These are phyloP conservation scores for Gloeopeniophorella convolvens DNA, from an alignment of 768 basidiomycete genomes.

Conservation along the genomic window DNA sequence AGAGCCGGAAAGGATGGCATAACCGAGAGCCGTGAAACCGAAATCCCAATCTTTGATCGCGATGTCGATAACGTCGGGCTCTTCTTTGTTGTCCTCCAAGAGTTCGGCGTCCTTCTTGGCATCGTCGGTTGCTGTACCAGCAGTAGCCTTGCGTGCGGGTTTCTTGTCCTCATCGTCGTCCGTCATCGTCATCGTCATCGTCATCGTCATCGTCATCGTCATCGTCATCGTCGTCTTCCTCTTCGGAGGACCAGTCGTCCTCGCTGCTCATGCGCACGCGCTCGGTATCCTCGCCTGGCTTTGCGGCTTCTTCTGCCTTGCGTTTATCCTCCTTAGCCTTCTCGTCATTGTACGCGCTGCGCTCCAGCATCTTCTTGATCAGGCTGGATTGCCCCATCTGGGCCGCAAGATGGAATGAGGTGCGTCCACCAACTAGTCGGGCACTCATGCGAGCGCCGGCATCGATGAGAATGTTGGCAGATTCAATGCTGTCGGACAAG, in stretches of 20 bases:
- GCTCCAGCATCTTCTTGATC: conserved; percentile 44
- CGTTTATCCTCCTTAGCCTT: conserved; percentile 23
- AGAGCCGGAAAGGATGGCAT: conserved; percentile 45
- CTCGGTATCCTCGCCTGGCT: conserved; percentile 7
- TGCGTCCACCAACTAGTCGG: conserved; percentile 50
- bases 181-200: conserved; percentile 25
- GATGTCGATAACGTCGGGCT: conserved; percentile 51
- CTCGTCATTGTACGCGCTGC: conserved; percentile 33
- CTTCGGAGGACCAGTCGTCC: conserved; percentile 21
- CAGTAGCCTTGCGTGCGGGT: conserved; percentile 22
- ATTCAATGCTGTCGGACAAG: conserved; percentile 37
- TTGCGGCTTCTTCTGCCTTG: conserved; percentile 15
- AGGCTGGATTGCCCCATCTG: conserved; percentile 38
- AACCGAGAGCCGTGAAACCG: conserved; percentile 44
- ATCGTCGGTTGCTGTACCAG: conserved; percentile 25
- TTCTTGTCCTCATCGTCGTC: conserved; percentile 2
- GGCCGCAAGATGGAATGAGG: conserved; percentile 50
- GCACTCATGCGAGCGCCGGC: conserved; percentile 50
- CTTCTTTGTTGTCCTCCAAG: conserved; percentile 42
- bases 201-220: conserved; percentile 23
- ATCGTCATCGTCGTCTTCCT: conserved; percentile 3
- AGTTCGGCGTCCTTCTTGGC: conserved; percentile 29
- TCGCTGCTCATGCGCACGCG: conserved; percentile 21
- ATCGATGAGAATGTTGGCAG: conserved; percentile 46
- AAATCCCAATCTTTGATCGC: conserved; percentile 55